Evolutionary conservation across 257 asterid species (phyloP), one percentile per base, ranked within the genome.

Genomic region (Nemophila menziesii): DNA sequence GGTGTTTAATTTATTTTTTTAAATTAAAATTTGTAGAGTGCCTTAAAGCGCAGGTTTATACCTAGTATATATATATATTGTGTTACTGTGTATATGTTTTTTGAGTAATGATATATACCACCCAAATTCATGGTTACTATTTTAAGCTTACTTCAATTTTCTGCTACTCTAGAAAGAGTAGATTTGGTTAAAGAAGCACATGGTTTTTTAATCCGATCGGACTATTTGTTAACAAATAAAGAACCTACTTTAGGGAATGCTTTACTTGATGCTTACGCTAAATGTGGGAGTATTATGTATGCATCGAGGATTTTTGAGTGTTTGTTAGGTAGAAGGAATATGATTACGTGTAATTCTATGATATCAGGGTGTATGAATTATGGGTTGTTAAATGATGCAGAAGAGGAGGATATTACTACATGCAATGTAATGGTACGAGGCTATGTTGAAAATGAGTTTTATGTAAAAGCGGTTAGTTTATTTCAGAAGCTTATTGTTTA

Each of bases 201-300:
- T 66, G 93, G 78, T 20, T 74, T 65, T 59, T 71, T 77, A 16
- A 21, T 84, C 42, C 72, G 72, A 62, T 58, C 57, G 34, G 52
- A 67, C 52, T 20, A 70, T 63, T 53, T 71, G 54, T 59, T 46
- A 23, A 49, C 52, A 20, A 49, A 61, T 49, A 40, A 23, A 20
- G 78, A 77, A 46, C 84, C 79, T 61, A 70, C 78, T 54, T 62
- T 77, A 9, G 82, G 61, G 33, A 84, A 84, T 63, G 71, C 84
- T 14, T 55, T 84, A 53, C 70, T 84, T 51, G 86, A 80, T 68
- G 93, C 95, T 22, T 84, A 84, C 71, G 79, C 84, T 20, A 84
- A 77, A 61, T 77, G 89, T 46, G 70, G 72, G 55, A 66, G 60
- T 63, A 52, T 80, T 60, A 75, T 53, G 43, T 72, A 70, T 15